phyloP scores from a whole-genome alignment of 202 grass and related monocot genomes.

The Carex arenaria region DNA sequence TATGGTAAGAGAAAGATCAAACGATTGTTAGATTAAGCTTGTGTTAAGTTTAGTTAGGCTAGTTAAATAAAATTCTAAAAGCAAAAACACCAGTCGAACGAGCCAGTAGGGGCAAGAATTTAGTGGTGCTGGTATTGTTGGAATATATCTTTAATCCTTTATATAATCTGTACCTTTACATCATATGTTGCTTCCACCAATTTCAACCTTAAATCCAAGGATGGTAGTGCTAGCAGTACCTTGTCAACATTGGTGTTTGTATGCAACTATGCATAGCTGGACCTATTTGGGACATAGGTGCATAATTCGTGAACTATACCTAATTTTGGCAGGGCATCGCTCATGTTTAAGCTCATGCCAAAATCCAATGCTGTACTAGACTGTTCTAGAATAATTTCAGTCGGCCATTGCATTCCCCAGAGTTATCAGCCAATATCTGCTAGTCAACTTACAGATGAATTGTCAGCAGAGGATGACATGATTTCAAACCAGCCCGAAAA shows the following conservation, averaged over 20 bases:
- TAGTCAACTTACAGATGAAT: conserved; percentile 65
- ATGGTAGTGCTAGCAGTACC: background rate
- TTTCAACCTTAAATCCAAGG: background rate
- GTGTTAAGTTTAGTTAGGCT: background rate
- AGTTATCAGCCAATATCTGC: conserved; percentile 60
- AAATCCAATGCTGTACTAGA: conserved; percentile 61
- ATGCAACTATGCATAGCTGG: background rate
- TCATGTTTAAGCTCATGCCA: conserved; percentile 77
- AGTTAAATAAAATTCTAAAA: background rate
- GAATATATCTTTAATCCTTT: background rate
- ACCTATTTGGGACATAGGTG: background rate
- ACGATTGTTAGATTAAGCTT: background rate
- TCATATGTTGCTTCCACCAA: background rate
- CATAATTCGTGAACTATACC: background rate
- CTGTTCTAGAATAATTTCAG: conserved; percentile 60
- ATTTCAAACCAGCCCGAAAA: conserved; percentile 42
- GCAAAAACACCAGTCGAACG: background rate
- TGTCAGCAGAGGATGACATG: conserved; percentile 40
- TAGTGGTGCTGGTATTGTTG: background rate
- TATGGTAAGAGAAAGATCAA: background rate
- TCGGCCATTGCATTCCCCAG: conserved; percentile 52
- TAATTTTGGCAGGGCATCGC: conserved; percentile 49
- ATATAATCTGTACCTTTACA: background rate
- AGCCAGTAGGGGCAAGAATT: background rate
- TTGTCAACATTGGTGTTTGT: background rate